Conservation (phyloP, 129 eudicot species). For the Heracleum sosnowskyi region DNA sequence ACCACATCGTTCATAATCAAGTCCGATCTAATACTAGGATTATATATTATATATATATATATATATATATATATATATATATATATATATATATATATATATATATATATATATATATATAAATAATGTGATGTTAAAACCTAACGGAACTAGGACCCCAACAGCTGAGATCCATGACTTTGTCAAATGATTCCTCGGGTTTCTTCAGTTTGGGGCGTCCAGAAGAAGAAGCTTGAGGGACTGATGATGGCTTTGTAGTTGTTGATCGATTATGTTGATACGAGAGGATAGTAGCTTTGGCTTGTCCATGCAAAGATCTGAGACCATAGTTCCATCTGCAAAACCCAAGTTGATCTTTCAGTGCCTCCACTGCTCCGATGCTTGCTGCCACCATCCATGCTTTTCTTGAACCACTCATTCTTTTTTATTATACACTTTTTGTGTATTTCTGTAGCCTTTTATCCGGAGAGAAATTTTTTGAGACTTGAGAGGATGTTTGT, state of each 20-base stretch:
- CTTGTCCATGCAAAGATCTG: conserved; percentile 32
- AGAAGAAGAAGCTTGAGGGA: not conserved
- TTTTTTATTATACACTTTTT: not conserved
- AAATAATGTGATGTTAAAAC: conserved; percentile 20
- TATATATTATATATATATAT: not conserved
- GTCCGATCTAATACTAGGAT: not conserved
- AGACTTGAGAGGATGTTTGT: not conserved
- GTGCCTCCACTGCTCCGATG: conserved; percentile 59
- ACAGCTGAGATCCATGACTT: conserved; percentile 50
- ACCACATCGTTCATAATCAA: not conserved
- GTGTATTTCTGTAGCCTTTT: not conserved
- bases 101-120: too few species aligned
- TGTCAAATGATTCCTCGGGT: conserved; percentile 31
- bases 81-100: too few species aligned
- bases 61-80: too few species aligned
- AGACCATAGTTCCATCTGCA: conserved; percentile 53
- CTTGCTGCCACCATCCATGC: conserved; percentile 60
- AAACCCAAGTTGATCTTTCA: conserved; percentile 56
- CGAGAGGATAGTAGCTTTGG: conserved; percentile 28
- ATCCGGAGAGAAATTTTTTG: not conserved
- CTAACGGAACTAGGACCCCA: conserved; percentile 58
- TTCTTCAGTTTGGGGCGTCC: conserved; percentile 21
- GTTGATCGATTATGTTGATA: conserved; percentile 15
- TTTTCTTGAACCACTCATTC: conserved; percentile 25
- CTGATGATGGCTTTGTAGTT: not conserved